Base-by-base conservation (phyloP, 1,284 basidiomycete species). In the Rhodotorula sp. region DNA sequence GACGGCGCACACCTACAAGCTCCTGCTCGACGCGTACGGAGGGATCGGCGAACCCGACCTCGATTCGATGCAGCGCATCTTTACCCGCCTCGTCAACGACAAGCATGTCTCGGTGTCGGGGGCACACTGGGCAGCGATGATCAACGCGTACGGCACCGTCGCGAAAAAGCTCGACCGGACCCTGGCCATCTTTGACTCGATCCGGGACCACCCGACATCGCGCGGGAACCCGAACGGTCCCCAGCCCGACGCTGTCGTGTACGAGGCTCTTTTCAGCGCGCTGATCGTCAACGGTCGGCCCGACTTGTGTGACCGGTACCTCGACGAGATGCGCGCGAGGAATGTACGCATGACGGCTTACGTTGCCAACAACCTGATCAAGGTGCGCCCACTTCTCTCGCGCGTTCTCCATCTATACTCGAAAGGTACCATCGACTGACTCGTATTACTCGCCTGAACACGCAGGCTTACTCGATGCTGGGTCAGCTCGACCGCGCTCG, bases 311-410 rank as follows among this genome's bases (percentile, higher is more conserved):
- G 87, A 89, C 0, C 75, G 82, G 26, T 93, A 92, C 79, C 81
- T 90, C 51, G 79, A 83, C 33, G 86, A 86, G 69, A 88, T 99
- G 84, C 81, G 82, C 53, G 78, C 81, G 0, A 84, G 85, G 4
- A 87, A 88, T 45, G 86, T 95, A 14, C 89, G 90, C 76, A 89
- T 93, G 85, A 99, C 95, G 0, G 95, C 96, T 1, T 99, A 99
- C 81, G 91, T 98, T 73, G 91, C 90, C 57, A 99, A 99, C 81
- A 84, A 91, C 71, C 82, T 97, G 76, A 98, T 99, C 83, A 89
- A 89, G 79, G 79, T 80, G 48, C 69, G 70, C 44, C 26, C n/a
- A 55, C 54, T 48, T 20, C 26, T 53, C 4, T 18, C 6, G 10
- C 18, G 44, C n/a, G 17, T 29, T 49, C 48, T 26, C 45, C 26